Evolutionary conservation across 208 protist species (phyloP).

Genomic region (Trypanosoma avium): DNA sequence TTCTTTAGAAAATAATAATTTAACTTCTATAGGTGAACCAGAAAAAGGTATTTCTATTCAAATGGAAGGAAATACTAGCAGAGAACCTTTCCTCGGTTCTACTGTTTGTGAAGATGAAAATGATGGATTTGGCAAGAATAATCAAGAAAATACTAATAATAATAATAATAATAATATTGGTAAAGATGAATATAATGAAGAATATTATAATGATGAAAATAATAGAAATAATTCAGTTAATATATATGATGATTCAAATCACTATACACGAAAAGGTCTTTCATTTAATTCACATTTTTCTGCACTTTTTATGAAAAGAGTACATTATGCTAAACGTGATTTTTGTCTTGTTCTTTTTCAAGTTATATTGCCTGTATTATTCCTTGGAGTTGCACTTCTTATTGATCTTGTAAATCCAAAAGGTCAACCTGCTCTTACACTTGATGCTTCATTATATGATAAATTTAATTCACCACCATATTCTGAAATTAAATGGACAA

Average conservation of each 20-base stretch:
- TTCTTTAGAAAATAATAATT: not conserved
- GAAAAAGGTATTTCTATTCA: constrained; percentile 15
- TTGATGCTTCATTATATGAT: constrained; percentile 72
- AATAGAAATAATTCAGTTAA: not conserved
- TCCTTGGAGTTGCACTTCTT: constrained; percentile 72
- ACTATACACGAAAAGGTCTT: not conserved
- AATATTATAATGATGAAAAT: constrained; percentile 1
- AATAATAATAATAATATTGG: not conserved
- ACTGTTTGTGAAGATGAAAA: not conserved
- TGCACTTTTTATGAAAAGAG: constrained; percentile 73
- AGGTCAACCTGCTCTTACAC: constrained; percentile 45
- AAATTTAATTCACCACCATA: constrained; percentile 27
- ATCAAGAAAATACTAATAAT: not conserved
- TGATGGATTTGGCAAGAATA: not conserved
- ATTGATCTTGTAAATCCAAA: constrained; percentile 59
- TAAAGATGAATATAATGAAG: not conserved
- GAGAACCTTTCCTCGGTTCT: not conserved
- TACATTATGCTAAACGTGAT: constrained; percentile 76
- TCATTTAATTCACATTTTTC: constrained; percentile 69
- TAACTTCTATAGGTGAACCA: not conserved
- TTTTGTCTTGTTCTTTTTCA: constrained; percentile 68
- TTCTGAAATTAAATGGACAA: constrained; percentile 12
- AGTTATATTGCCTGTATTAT: constrained; percentile 71
- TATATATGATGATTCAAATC: not conserved
- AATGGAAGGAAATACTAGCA: not conserved